These are phyloP conservation scores for Vitis hybrid DNA, from an alignment of 177 flowering plant genomes.

Conservation along the genomic window DNA sequence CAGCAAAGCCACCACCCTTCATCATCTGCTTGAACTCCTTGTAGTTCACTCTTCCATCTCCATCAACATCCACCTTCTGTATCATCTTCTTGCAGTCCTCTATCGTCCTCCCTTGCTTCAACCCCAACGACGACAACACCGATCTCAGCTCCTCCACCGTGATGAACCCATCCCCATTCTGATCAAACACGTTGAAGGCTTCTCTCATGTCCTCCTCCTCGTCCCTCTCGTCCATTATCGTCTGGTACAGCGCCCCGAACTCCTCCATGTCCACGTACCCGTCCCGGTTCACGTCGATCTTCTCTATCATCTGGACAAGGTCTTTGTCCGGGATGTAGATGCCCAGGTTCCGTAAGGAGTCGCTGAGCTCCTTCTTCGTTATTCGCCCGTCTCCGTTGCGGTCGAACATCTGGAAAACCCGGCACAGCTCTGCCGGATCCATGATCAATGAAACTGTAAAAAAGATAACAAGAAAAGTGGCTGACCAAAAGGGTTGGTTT, in stretches of 20 bases:
- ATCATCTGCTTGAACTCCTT: constrained; percentile 68
- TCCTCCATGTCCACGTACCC: constrained; percentile 58
- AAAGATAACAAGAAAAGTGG: background rate
- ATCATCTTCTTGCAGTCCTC: constrained; percentile 67
- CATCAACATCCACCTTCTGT: constrained; percentile 56
- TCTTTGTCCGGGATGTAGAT: constrained; percentile 51
- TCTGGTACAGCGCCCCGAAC: constrained; percentile 46
- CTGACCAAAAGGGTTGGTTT: background rate
- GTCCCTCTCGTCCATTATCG: constrained; percentile 55
- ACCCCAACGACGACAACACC: constrained; percentile 54
- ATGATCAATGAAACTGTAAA: constrained; percentile 13
- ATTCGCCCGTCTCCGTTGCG: constrained; percentile 58
- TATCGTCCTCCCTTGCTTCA: constrained; percentile 53
- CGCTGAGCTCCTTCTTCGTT: constrained; percentile 46
- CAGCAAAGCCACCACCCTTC: constrained; percentile 66
- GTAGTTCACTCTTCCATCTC: constrained; percentile 61
- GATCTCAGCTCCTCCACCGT: constrained; percentile 58
- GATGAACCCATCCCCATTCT: constrained; percentile 60
- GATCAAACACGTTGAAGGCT: constrained; percentile 69
- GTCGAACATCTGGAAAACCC: constrained; percentile 69
- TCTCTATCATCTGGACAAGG: constrained; percentile 51
- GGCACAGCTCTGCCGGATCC: constrained; percentile 45
- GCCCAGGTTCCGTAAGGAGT: constrained; percentile 49
- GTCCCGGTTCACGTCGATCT: constrained; percentile 56
- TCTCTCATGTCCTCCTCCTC: constrained; percentile 66